phyloP scores from a whole-genome alignment of 2,329 filamentous ascomycete species.

The Botryosphaeria dothidea region DNA sequence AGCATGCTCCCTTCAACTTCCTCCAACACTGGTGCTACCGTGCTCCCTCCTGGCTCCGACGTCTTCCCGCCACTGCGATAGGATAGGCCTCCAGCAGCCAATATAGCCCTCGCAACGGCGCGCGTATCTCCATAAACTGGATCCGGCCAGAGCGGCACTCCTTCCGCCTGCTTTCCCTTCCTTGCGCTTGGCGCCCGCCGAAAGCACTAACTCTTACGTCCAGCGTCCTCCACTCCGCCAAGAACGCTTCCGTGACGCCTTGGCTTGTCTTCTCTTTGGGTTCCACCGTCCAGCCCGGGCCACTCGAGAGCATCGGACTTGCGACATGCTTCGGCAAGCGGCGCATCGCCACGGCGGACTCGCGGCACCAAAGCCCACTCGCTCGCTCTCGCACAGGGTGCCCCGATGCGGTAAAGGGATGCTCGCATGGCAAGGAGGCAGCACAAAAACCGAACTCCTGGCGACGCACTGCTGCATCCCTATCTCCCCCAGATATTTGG shows the following conservation, averaged over 20 bases:
- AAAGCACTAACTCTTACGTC: background rate
- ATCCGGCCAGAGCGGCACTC: background rate
- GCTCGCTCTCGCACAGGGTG: background rate
- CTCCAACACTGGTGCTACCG: background rate
- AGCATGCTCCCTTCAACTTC: background rate
- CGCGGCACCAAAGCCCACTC: no score
- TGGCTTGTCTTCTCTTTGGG: background rate
- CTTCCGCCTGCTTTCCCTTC: background rate
- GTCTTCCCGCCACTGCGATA: background rate
- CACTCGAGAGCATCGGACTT: background rate
- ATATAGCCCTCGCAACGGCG: constrained; percentile 1
- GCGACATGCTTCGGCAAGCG: background rate
- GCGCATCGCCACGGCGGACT: background rate
- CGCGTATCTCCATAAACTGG: background rate
- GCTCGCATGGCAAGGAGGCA: background rate
- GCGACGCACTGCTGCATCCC: background rate
- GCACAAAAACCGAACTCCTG: background rate
- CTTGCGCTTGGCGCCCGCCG: background rate
- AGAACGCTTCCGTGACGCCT: background rate
- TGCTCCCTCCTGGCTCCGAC: background rate
- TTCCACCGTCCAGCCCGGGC: background rate
- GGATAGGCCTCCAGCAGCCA: background rate
- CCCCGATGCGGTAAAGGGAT: background rate
- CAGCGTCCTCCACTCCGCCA: background rate
- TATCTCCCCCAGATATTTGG: constrained; percentile 16